phyloP scores from a whole-genome alignment of 1,284 basidiomycete genomes.

The Athelia psychrophila region DNA sequence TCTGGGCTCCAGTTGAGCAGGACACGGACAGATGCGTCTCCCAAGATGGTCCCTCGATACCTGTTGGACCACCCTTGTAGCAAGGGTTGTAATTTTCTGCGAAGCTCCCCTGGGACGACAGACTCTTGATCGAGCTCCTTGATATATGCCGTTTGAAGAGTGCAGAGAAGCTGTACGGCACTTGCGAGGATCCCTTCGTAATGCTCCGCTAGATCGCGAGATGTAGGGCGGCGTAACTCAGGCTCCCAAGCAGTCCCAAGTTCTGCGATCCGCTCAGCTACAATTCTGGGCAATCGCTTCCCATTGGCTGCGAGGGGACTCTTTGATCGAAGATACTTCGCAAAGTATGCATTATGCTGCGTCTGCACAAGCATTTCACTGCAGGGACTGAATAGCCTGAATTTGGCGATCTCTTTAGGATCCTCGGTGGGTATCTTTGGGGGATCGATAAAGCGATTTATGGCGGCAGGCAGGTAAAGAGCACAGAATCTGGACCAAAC shows the following conservation, averaged over 20 bases:
- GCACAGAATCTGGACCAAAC: conserved; percentile 16
- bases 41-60: conserved; percentile 8
- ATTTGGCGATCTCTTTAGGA: conserved; percentile 1
- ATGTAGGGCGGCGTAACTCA: conserved; percentile 3
- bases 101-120: not conserved
- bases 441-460: conserved; percentile 12
- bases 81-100: conserved; percentile 9
- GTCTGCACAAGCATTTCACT: conserved; percentile 14
- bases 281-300: conserved; percentile 7
- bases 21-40: conserved; percentile 7
- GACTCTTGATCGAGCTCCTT: conserved; percentile 8
- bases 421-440: conserved; percentile 5
- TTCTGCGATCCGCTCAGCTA: conserved; percentile 10
- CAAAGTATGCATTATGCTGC: conserved; percentile 16
- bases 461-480: conserved; percentile 12
- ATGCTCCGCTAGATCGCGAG: conserved; percentile 2
- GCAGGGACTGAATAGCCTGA: conserved; percentile 14
- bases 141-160: conserved; percentile 10
- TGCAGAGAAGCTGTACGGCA: conserved; percentile 11
- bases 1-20: conserved; percentile 4
- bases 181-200: conserved; percentile 5
- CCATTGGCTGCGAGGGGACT: conserved; percentile 9
- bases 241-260: conserved; percentile 10
- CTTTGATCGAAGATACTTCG: conserved; percentile 13
- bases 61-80: conserved; percentile 8